Base-by-base conservation (phyloP, 2,329 filamentous ascomycete species). In the Aspergillus melleus region DNA sequence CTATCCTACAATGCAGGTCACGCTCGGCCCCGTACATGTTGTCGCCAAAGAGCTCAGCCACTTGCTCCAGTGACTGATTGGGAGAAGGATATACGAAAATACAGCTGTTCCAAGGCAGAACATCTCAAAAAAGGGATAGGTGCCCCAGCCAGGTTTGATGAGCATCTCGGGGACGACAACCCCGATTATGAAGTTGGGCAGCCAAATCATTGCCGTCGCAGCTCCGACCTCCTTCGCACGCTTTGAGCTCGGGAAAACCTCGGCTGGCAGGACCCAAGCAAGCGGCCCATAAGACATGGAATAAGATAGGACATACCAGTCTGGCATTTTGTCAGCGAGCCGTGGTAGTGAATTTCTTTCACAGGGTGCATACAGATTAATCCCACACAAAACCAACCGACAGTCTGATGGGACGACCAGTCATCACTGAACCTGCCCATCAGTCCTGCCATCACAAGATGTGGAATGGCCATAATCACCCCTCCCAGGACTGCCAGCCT, bases 121-220 rank as follows among this genome's bases (percentile, higher is more conserved):
- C 1, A 76, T 70, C 0, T 78, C 81, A 60, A 86, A 87, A 75
- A 87, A 86, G 52, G 85, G 73, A 67, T 85, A 86, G 4, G 71
- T 68, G 11, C 79, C 79, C 62, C 71, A 80, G 0, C 76, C 77
- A 0, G 75, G 85, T 54, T 82, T 82, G 55, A 82, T 75, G 16
- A 89, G 81, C 62, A 89, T 81, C 2, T 85, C 79, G 0, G 87
- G 87, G 0, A 85, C 87, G 9, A 88, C 80, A 68, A 88, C 80
- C 24, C 88, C 85, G 29, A 78, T 72, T 30, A 73, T 72, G 55
- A 79, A 78, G 58, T 78, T 77, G 54, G 70, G 71, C 20, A 79
- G 57, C 77, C 77, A 79, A 44, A 71, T 72, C 47, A 69, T 71
- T 0, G 70, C 69, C 0, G 73, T 75, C 0, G 72, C 66, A 2